Evolutionary conservation across 192 early-diverging fungal species (phyloP).

Genomic region (Backusella circina): DNA sequence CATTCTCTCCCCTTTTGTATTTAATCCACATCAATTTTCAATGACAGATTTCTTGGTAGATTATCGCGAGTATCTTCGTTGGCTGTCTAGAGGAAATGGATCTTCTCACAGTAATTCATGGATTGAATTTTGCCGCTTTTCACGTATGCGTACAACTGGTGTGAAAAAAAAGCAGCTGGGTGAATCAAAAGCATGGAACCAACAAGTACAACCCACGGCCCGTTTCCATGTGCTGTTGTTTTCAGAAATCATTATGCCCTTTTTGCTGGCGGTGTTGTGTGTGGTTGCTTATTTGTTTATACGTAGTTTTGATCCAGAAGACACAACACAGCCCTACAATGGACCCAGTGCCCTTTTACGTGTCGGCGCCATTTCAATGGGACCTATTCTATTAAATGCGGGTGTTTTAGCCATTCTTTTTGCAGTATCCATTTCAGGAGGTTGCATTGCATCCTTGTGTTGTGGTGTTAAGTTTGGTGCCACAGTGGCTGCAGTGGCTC

Average conservation of each 20-base stretch:
- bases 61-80: slow-evolving; percentile 75
- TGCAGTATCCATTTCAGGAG: slow-evolving; percentile 60
- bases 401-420: slow-evolving; percentile 57
- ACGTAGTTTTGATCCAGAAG: slow-evolving; percentile 47
- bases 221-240: slow-evolving; percentile 66
- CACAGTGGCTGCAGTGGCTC: slow-evolving; percentile 64
- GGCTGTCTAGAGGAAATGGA: slow-evolving; percentile 77
- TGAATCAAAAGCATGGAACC: slow-evolving; percentile 51
- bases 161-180: slow-evolving; percentile 74
- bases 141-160: slow-evolving; percentile 70
- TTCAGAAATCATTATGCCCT: slow-evolving; percentile 69
- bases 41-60: slow-evolving; percentile 75
- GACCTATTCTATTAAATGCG: slow-evolving; percentile 68
- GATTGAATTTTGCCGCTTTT: slow-evolving; percentile 70
- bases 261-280: slow-evolving; percentile 58
- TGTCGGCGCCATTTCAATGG: slow-evolving; percentile 59
- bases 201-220: slow-evolving; percentile 60
- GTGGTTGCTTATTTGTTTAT: slow-evolving; percentile 62
- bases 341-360: slow-evolving; percentile 51
- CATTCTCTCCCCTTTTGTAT: slow-evolving; percentile 77
- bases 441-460: slow-evolving; percentile 53
- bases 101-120: slow-evolving; percentile 69
- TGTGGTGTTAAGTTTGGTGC: slow-evolving; percentile 60
- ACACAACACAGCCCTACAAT: slow-evolving; percentile 6
- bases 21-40: slow-evolving; percentile 87